Evolutionary conservation across 2,329 filamentous ascomycete species (phyloP).

Genomic region (Nigrograna mackinnonii): DNA sequence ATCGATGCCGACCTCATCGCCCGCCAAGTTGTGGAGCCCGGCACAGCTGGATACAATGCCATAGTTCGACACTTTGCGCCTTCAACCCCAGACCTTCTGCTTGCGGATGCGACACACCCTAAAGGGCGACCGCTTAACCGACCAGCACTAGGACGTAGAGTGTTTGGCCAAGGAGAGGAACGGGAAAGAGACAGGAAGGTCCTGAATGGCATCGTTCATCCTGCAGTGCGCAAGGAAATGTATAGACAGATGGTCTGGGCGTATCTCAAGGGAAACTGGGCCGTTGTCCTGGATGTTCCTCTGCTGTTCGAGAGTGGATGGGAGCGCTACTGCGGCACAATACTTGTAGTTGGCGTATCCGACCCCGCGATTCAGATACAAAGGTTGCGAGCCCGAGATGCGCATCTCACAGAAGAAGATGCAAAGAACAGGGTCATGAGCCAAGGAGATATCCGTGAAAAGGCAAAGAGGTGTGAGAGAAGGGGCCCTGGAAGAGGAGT

Average conservation of each 20-base stretch:
- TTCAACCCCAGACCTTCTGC: constrained; percentile 82
- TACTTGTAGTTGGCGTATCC: constrained; percentile 83
- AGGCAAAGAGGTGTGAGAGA: constrained; percentile 74
- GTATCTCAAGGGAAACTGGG: constrained; percentile 80
- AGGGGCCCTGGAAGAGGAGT: constrained; percentile 67
- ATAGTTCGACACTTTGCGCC: constrained; percentile 82
- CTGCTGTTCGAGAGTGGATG: constrained; percentile 87
- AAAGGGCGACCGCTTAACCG: constrained; percentile 80
- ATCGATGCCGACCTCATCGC: constrained; percentile 94
- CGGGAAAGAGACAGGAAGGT: constrained; percentile 71
- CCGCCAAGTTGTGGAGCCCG: constrained; percentile 91
- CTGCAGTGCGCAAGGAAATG: constrained; percentile 83
- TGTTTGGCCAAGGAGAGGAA: constrained; percentile 81
- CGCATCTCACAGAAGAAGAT: constrained; percentile 80
- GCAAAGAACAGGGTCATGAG: constrained; percentile 83
- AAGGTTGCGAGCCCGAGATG: constrained; percentile 73
- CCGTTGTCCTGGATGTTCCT: constrained; percentile 89
- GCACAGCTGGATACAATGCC: constrained; percentile 78
- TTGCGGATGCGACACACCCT: constrained; percentile 56
- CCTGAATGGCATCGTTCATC: constrained; percentile 90
- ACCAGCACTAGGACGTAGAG: constrained; percentile 78
- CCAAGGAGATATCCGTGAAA: constrained; percentile 83
- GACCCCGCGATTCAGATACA: constrained; percentile 83
- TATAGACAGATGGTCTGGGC: constrained; percentile 71
- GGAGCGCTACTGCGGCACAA: constrained; percentile 81